Evolutionary conservation across 2,329 filamentous ascomycete genomes (phyloP), one percentile per base, ranked within the genome.

Genomic region (Dryadomyces sulphureus): DNA sequence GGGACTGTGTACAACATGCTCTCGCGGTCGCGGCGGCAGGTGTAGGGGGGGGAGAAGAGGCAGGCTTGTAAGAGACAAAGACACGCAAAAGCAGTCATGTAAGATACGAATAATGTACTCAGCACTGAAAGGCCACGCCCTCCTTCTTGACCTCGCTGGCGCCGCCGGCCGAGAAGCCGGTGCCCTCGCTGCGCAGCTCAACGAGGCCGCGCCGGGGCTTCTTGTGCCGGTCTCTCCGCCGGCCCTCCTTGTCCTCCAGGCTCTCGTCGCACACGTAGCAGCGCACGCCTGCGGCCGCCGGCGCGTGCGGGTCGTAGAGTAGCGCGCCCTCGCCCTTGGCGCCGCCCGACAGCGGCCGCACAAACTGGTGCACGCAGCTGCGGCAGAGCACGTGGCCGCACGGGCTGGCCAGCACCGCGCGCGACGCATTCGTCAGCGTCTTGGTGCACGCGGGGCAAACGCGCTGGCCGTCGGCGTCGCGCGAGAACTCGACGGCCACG

Each of bases 301-400:
- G 64, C 25, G 77, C 73, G 54, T 87, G 81, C 6, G 78, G 76
- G 59, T 82, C 75, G 59, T 49, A 41, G 19, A 50, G 42, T 11
- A 38, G 35, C 7, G 38, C 32, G n/a, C 27, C 27, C 24, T 40
- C 43, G 35, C 39, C 40, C 21, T n/a, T n/a, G 64, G 16, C 21
- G n/a, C 21, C 34, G 43, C 68, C 47, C 17, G 7, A 5, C n/a
- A 62, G 66, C 38, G 77, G 73, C 7, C 72, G 73, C 70, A 95
- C 81, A 61, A 96, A 94, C 57, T 88, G 84, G 46, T 80, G 75
- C 16, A 89, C 81, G 57, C 90, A 95, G 35, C 75, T 81, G 55
- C 84, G 81, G 62, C 90, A 98, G 20, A 95, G 64, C 1, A 96
- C 88, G 59, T 98, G 90, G 0, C 90, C 90, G 56, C 90, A 98